A percentile compares a stretch with the other conserved stretches of the same genome.
Conservation (phyloP, 2,329 filamentous ascomycete species). For the Trematosphaeria pertusa region DNA sequence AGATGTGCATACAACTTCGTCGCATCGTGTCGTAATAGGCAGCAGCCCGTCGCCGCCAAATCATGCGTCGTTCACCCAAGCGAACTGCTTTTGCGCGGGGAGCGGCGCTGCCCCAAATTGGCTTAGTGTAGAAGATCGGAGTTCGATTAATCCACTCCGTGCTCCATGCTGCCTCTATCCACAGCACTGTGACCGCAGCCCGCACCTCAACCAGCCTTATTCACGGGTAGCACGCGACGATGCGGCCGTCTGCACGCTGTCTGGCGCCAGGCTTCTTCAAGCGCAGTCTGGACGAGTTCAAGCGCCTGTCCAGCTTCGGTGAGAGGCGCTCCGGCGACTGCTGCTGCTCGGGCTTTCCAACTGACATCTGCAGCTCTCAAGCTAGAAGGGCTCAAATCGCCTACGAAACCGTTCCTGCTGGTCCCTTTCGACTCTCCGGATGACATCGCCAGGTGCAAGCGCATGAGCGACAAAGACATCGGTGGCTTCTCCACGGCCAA, state of each 20-base stretch:
- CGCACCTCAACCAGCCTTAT: no score
- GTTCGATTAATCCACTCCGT: no score
- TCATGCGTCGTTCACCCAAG: no score
- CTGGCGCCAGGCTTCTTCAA: slow-evolving; percentile 61
- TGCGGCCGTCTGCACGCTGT: slow-evolving; percentile 47
- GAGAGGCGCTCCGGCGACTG: slow-evolving; percentile 22
- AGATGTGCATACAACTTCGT: no score
- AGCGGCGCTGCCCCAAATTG: no score
- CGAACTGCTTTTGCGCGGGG: no score
- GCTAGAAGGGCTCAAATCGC: slow-evolving; percentile 71
- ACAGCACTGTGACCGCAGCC: no score
- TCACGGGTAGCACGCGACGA: slow-evolving; percentile 31
- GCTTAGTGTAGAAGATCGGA: no score
- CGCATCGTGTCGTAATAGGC: no score
- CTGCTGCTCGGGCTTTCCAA: slow-evolving; percentile 32
- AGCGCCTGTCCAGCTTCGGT: slow-evolving; percentile 63
- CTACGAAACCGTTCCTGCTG: slow-evolving; percentile 69
- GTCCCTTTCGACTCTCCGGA: slow-evolving; percentile 65
- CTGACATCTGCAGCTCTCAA: slow-evolving; percentile 64
- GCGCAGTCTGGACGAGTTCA: slow-evolving; percentile 66
- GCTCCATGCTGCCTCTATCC: no score
- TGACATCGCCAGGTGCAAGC: slow-evolving; percentile 63
- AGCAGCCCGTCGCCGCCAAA: no score
- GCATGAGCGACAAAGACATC: slow-evolving; percentile 86
- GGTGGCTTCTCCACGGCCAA: slow-evolving; percentile 81